Base-by-base conservation (phyloP, 2,329 filamentous ascomycete genomes). In the Fusarium sp. region DNA sequence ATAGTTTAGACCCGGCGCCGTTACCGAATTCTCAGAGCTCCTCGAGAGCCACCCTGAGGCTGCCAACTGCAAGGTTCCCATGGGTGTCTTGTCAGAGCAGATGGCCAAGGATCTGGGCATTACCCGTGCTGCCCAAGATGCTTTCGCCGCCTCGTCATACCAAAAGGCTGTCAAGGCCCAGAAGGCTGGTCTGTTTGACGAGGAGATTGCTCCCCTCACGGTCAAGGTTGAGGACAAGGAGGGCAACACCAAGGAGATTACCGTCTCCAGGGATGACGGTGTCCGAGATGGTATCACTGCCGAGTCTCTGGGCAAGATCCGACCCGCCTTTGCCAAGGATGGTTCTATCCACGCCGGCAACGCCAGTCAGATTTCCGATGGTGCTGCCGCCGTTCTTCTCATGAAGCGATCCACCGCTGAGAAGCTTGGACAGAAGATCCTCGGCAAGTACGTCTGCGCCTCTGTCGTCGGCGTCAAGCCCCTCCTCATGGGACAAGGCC, bases 341-440 rank as follows among this genome's bases (percentile, higher is more conserved):
- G 96, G 96, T 44, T 90, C 87, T 76, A 98, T 98, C 82, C 95
- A 98, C 85, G 96, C 93, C 62, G 96, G 96, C 75, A 99, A 98
- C 81, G 95, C 96, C 27, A 93, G 90, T 58, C 96, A 98, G 83
- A 93, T 99, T 79, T 96, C 93, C 29, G 93, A 99, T 82, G 96
- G 96, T 72, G 96, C 96, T 20, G 95, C 96, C 29, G 96, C 96
- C 51, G 95, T 98, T 6, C 87, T 98, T 49, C 86, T 99, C 77
- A 98, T 98, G 96, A 93, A 92, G 84, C 93, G 96, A 61, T 92
- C 90, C 69, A 97, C 91, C 14, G 96, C 96, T 53, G 90, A 97
- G 85, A 87, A 87, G 72, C 90, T 98, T 14, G 93, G 93, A 63
- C 95, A 97, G 84, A 86, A 86, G 61, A 93, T 98, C 81, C 83